Base-by-base conservation (phyloP, 805 yeast species). In the Tetrapisispora taiwanensis region DNA sequence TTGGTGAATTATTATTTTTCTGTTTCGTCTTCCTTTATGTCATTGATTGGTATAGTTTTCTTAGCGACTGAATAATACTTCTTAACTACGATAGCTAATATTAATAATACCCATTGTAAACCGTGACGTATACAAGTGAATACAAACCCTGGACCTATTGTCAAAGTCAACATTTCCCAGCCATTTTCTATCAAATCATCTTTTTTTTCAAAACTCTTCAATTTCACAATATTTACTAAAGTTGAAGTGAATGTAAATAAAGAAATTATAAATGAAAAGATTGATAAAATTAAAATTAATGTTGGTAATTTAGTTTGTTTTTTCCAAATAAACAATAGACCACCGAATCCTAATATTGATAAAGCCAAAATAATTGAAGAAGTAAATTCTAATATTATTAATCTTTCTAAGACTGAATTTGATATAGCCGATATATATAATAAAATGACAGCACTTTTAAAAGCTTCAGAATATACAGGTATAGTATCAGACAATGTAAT, bases 121-220 rank as follows among this genome's bases (percentile, higher is more conserved):
- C 39, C 44, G 32, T 47, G 52, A 22, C 58, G 46, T 19, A 49
- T 43, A 37, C 49, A 46, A 20, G 51, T 43, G 20, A 55, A 32
- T 6, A 54, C 44, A 35, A 52, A 56, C 7, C 59, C 61, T 20
- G 49, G 42, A 4, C 59, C 59, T 14, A 51, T 30, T 12, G 41
- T 41, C 0, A 55, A 46, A 35, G 47, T 41, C 13, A 56, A 27
- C n/a, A 55, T 39, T 28, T 54, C 58, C 56, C 55, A 52, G 6
- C 46, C 49, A 13, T 45, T 45, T 30, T 32, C 30, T 1, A 19
- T 24, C 6, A n/a, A 36, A 30, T 41, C 39, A 8, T 26, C 22
- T 14, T 44, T 36, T 0, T 53, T 53, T 28, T 50, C 54, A n/a
- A 54, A 42, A 7, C 48, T 33, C 33, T 50, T 52, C 19, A 56